Percentiles rank a stretch among this genome's conserved stretches.
phyloP scores from a whole-genome alignment of 2,329 filamentous ascomycete species.

The Curvularia sp. region DNA sequence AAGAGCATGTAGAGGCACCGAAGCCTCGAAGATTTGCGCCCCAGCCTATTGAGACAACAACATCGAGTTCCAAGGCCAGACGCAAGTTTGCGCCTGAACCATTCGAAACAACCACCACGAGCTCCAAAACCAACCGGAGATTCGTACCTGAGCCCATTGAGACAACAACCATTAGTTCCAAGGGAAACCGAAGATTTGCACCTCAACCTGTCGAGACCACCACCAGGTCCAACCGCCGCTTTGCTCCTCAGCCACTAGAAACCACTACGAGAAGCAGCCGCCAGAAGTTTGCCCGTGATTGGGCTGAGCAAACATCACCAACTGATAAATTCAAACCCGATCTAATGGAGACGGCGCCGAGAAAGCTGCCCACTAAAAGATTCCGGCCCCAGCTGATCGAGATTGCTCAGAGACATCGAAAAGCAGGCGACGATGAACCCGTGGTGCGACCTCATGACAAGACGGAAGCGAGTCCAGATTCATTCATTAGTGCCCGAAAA shows the following conservation, averaged over 20 bases:
- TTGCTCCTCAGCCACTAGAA: slow-evolving; percentile 50
- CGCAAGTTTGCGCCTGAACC: slow-evolving; percentile 46
- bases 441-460: slow-evolving; percentile 71
- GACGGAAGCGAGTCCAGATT: slow-evolving; percentile 71
- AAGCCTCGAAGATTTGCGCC: slow-evolving; percentile 44
- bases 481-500: slow-evolving; percentile 35
- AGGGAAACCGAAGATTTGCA: slow-evolving; percentile 61
- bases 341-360: slow-evolving; percentile 37
- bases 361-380: slow-evolving; percentile 50
- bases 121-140: slow-evolving; percentile 58
- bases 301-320: slow-evolving; percentile 33
- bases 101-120: slow-evolving; percentile 50
- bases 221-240: slow-evolving; percentile 59
- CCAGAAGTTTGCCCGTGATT: slow-evolving; percentile 39
- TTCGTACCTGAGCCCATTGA: slow-evolving; percentile 51
- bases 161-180: slow-evolving; percentile 33
- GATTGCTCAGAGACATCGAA: slow-evolving; percentile 75
- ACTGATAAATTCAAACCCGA: slow-evolving; percentile 40
- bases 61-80: slow-evolving; percentile 51
- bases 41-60: slow-evolving; percentile 53
- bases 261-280: slow-evolving; percentile 39
- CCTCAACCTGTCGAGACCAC: slow-evolving; percentile 78
- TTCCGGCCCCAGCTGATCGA: slow-evolving; percentile 85
- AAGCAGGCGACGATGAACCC: slow-evolving; percentile 68
- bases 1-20: slow-evolving; percentile 39